Evolutionary conservation across 2,329 filamentous ascomycete species (phyloP).

Genomic region (Cyphellophora attinorum): DNA sequence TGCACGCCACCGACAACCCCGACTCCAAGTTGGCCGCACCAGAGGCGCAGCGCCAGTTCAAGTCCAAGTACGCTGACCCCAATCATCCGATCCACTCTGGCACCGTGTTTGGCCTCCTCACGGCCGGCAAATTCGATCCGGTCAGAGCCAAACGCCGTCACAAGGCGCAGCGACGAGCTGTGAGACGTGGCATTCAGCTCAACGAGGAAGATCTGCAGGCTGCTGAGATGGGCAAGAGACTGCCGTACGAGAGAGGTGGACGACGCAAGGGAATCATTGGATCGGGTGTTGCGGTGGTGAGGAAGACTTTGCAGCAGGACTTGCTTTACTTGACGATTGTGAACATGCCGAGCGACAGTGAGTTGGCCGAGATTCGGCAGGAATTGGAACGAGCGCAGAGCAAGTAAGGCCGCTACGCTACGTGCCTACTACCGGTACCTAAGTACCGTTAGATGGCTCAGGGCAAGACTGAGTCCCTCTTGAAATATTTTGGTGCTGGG

Average conservation of each 20-base stretch:
- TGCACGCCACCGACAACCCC: constrained; percentile 31
- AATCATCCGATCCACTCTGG: constrained; percentile 43
- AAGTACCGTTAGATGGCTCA: too few species aligned
- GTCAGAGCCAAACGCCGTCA: constrained; percentile 6
- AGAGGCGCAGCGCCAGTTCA: constrained; percentile 26
- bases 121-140: constrained; percentile 28
- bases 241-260: constrained; percentile 3
- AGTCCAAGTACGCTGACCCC: constrained; percentile 42
- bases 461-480: too few species aligned
- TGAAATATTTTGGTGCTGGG: too few species aligned
- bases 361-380: constrained; percentile 12
- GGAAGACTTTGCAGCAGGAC: constrained; percentile 8
- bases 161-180: constrained; percentile 7
- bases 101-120: constrained; percentile 36
- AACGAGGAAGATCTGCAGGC: constrained; percentile 9
- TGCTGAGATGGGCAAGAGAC: constrained; percentile 10
- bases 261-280: constrained; percentile 4
- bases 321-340: constrained; percentile 14
- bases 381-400: constrained; percentile 4
- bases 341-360: constrained; percentile 12
- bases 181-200: constrained; percentile 7
- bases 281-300: not conserved
- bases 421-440: too few species aligned
- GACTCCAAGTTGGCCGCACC: constrained; percentile 27
- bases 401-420: too few species aligned